Evolutionary conservation across 23 red algal genomes (phyloP), one percentile per base, ranked within the genome.

Genomic region (Gracilaria caudata): DNA sequence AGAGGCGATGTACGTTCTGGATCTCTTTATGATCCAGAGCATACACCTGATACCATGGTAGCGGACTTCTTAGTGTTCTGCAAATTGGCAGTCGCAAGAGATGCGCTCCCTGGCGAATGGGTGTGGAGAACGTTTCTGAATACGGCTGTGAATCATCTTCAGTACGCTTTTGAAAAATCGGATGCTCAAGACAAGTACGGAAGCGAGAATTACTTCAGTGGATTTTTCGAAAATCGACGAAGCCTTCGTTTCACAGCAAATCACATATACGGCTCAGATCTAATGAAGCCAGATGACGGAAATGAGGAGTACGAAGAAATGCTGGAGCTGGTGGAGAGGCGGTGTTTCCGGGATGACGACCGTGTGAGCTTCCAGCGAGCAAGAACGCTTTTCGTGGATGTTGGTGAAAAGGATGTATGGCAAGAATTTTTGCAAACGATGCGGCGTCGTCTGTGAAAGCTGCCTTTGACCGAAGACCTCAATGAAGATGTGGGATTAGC

Each of bases 201-300:
- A 61, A 30, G 2, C 57, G 57, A 61, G 11, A 30, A 29, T 17
- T 61, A 9, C 57, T 61, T 61, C 57, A 4, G 29, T 30, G 57
- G 57, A 30, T 29, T 61, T 17, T 23, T 61, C 11, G 57, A 30
- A 12, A 9, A 3, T 25, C n/a, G 57, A 30, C 57, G 57, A 7
- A 61, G 57, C 57, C 26, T 61, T 29, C 57, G 57, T 30, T 61
- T 61, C 57, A 61, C 57, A 61, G 57, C 57, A 8, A 61, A 61
- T 6, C 2, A 61, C 26, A 30, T 61, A 29, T 61, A 61, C 11
- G 23, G 2, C 2, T 30, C 57, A 4, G 57, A 61, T 17, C 0
- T 61, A 10, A 29, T 1, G 57, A 61, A 30, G 0, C 57, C 24
- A 8, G 57, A 61, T 61, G 57, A 61, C 4, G 3, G 11, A 7